Base-by-base conservation (phyloP, 805 yeast genomes). In the Geotrichum ghanense region DNA sequence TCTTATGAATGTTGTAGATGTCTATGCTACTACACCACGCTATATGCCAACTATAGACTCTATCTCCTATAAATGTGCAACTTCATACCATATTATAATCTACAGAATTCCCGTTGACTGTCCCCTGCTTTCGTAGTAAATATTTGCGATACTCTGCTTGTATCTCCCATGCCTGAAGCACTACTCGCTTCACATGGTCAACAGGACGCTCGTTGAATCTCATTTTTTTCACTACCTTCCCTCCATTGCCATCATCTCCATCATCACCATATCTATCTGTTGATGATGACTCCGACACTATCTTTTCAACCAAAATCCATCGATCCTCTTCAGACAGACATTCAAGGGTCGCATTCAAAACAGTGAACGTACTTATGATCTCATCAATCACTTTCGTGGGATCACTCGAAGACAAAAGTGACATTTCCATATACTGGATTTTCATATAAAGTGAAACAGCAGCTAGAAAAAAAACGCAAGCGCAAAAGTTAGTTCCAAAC, bases 381-480 rank as follows among this genome's bases (percentile, higher is more conserved):
- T 31, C 45, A 14, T 49, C 42, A 25, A 48, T 40, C 1, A 23
- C 47, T 10, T 50, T 42, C 25, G 43, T 45, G 17, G 42, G 40
- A 17, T 23, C 35, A 14, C 14, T 41, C 37, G 14, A 41, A 10
- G 35, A 27, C 10, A 7, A 22, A 24, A 22, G 22, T 22, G 10
- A n/a, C n/a, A 31, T 37, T 14, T 40, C 39, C 27, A 46, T 43
- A 27, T 62, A 51, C 19, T 63, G 66, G 27, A 68, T 56, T 49
- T 65, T 66, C 41, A 58, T 54, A 50, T 68, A 68, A 45, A 68
- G 52, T 1, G 68, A 61, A 40, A 64, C 61, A 16, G 63, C 57
- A 1, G 72, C 71, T 47, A 48, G 10, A 35, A 43, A 40, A 22
- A n/a, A n/a, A n/a, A n/a, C n/a, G n/a, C n/a, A n/a, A n/a, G n/a